Evolutionary conservation across 352 stramenopile species (phyloP).

Genomic region (Pythium aquatile): DNA sequence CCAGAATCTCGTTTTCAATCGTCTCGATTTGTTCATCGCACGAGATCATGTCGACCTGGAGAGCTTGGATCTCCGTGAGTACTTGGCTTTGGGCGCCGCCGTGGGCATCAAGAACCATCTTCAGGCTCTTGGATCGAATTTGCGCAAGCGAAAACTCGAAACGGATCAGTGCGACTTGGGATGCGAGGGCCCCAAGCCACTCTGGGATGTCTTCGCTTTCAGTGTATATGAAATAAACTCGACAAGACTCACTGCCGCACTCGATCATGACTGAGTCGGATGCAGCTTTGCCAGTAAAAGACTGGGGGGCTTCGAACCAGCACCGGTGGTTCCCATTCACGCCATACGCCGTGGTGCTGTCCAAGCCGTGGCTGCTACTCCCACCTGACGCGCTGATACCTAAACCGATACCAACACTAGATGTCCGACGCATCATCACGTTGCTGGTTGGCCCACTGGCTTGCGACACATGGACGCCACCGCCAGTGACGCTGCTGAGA

Average conservation of each 20-base stretch:
- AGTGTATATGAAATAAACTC: conserved; percentile 52
- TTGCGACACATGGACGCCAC: neutral
- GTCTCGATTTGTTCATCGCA: conserved; percentile 56
- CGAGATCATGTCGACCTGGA: conserved; percentile 44
- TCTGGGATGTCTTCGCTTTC: conserved; percentile 24
- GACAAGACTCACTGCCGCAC: conserved; percentile 43
- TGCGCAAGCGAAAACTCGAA: conserved; percentile 44
- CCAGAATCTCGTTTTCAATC: conserved; percentile 60
- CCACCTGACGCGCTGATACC: neutral
- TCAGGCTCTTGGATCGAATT: conserved; percentile 31
- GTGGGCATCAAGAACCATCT: conserved; percentile 36
- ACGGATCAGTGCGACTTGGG: conserved; percentile 40
- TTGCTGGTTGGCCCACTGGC: neutral
- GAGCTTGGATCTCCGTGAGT: conserved; percentile 48
- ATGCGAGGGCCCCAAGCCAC: conserved; percentile 46
- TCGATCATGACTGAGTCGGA: conserved; percentile 25
- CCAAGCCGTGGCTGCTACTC: neutral
- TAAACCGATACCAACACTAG: conserved; percentile 17
- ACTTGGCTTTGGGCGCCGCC: conserved; percentile 28
- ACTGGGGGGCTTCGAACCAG: conserved; percentile 36
- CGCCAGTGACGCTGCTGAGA: conserved; percentile 25
- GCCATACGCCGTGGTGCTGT: neutral
- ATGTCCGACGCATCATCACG: conserved; percentile 10
- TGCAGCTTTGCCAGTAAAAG: neutral
- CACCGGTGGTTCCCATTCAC: conserved; percentile 24